These are phyloP conservation scores for Trametes punicea DNA, from an alignment of 768 basidiomycete genomes.

Conservation along the genomic window DNA sequence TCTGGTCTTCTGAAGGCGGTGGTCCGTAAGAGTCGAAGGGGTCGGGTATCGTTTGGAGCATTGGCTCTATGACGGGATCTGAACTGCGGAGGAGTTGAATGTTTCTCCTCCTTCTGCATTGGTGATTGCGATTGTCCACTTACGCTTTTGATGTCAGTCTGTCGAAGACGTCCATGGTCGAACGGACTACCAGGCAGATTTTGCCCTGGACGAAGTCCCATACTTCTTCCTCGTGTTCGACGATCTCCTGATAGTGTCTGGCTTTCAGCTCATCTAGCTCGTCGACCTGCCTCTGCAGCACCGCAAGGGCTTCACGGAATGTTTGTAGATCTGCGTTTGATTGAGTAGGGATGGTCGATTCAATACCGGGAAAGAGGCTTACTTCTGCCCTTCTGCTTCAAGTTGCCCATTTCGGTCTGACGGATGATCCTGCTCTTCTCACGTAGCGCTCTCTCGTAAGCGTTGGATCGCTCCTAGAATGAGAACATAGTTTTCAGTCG, in stretches of 20 bases:
- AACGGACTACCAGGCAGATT: constrained; percentile 82
- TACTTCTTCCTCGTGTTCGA: constrained; percentile 93
- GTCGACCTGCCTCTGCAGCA: constrained; percentile 87
- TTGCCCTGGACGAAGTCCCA: constrained; percentile 91
- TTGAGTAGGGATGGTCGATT: background rate
- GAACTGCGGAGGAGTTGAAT: constrained; percentile 43
- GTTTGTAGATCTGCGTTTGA: constrained; percentile 88
- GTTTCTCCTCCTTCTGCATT: background rate
- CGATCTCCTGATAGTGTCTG: constrained; percentile 82
- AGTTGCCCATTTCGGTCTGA: constrained; percentile 78
- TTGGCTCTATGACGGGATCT: constrained; percentile 86
- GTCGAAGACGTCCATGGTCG: constrained; percentile 91
- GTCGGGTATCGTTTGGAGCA: constrained; percentile 87
- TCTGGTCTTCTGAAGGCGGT: constrained; percentile 83
- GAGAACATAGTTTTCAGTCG: background rate
- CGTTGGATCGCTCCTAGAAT: constrained; percentile 75
- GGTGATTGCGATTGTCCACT: constrained; percentile 29
- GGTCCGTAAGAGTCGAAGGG: constrained; percentile 92
- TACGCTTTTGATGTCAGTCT: constrained; percentile 83
- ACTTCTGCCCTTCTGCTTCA: constrained; percentile 88
- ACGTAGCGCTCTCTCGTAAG: constrained; percentile 77
- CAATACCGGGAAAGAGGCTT: constrained; percentile 29
- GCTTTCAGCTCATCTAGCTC: constrained; percentile 85
- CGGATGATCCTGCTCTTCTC: constrained; percentile 85
- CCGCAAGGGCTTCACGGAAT: constrained; percentile 77